Conservation (phyloP, 208 protist species). For the Jaenimonas drosophilae region DNA sequence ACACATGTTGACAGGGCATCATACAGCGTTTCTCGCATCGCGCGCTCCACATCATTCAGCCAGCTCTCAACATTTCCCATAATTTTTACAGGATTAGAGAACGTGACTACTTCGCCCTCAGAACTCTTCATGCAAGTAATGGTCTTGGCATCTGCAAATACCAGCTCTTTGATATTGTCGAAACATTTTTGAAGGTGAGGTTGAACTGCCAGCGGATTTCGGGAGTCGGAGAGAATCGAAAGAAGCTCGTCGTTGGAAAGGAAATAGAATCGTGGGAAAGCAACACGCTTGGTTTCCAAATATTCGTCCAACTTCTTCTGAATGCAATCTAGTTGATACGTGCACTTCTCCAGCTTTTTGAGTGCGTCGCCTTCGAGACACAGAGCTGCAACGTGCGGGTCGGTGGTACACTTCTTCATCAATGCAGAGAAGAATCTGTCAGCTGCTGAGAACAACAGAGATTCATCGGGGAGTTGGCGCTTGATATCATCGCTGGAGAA, state of each 20-base stretch:
- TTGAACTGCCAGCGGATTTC: slow-evolving; percentile 91
- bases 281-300: slow-evolving; percentile 91
- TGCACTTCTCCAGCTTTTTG: slow-evolving; percentile 83
- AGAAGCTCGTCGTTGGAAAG: slow-evolving; percentile 97
- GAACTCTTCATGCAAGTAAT: slow-evolving; percentile 82
- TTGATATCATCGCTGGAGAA: slow-evolving; percentile 96
- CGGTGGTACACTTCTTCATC: slow-evolving; percentile 67
- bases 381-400: slow-evolving; percentile 74
- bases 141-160: slow-evolving; percentile 66
- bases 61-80: slow-evolving; percentile 92
- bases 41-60: slow-evolving; percentile 86
- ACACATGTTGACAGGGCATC: slow-evolving; percentile 44
- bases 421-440: slow-evolving; percentile 85
- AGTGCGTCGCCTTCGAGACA: slow-evolving; percentile 58
- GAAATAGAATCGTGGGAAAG: slow-evolving; percentile 96
- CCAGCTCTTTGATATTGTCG: slow-evolving; percentile 87
- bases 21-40: slow-evolving; percentile 82
- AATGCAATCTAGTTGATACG: slow-evolving; percentile 85
- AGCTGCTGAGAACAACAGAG: slow-evolving; percentile 72
- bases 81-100: slow-evolving; percentile 67
- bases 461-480: slow-evolving; percentile 86
- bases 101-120: slow-evolving; percentile 86
- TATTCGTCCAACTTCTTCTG: slow-evolving; percentile 95
- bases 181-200: slow-evolving; percentile 95
- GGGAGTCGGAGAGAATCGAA: slow-evolving; percentile 95